phyloP scores from a whole-genome alignment of 2,329 filamentous ascomycete genomes.

The Penicillium sp. region DNA sequence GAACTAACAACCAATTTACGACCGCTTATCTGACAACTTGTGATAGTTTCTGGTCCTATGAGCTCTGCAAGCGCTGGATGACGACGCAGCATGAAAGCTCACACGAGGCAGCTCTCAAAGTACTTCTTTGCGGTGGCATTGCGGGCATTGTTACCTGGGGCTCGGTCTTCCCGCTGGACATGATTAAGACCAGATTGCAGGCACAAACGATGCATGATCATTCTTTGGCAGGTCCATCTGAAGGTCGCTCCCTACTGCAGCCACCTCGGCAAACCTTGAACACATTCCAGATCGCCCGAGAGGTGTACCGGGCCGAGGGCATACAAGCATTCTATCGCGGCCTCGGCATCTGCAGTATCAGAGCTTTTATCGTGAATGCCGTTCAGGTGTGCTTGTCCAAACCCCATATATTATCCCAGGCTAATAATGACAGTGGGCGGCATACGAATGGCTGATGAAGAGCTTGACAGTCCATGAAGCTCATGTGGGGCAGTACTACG shows the following conservation, averaged over 20 bases:
- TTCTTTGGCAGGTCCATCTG: slow-evolving; percentile 14
- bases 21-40: neutral
- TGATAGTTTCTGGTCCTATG: slow-evolving; percentile 77
- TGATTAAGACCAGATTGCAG: slow-evolving; percentile 90
- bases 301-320: slow-evolving; percentile 62
- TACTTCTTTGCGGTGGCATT: slow-evolving; percentile 77
- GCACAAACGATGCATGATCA: slow-evolving; percentile 51
- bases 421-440: slow-evolving; percentile 61
- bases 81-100: slow-evolving; percentile 44
- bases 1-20: slow-evolving; percentile 4
- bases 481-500: slow-evolving; percentile 3
- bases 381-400: slow-evolving; percentile 52
- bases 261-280: slow-evolving; percentile 36
- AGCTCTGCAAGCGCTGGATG: slow-evolving; percentile 62
- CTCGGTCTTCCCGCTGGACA: slow-evolving; percentile 84
- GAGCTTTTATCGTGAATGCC: slow-evolving; percentile 90
- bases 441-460: slow-evolving; percentile 83
- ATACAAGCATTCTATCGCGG: slow-evolving; percentile 64
- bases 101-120: slow-evolving; percentile 53
- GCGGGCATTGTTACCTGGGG: slow-evolving; percentile 86
- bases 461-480: slow-evolving; percentile 25
- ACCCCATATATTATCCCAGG: neutral
- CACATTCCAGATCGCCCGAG: slow-evolving; percentile 59
- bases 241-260: slow-evolving; percentile 22
- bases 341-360: slow-evolving; percentile 71